Evolutionary conservation across 495 filamentous ascomycete genomes (phyloP).

Genomic region (Pyrenopolyporus hunteri): DNA sequence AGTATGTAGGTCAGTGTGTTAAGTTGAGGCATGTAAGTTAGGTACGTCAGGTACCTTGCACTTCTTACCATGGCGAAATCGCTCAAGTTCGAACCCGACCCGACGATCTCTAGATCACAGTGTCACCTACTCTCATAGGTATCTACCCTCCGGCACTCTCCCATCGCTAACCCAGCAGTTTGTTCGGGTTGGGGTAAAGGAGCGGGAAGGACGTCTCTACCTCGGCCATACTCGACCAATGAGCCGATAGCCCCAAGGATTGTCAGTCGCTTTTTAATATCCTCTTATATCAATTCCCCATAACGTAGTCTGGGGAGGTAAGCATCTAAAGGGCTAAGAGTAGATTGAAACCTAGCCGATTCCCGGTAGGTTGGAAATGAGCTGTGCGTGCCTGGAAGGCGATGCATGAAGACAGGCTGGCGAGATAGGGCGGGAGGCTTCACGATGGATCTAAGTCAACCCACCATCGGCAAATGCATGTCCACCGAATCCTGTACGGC

Average conservation of each 20-base stretch:
- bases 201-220: constrained; percentile 36
- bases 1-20: too few relatives aligned
- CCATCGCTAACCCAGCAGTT: constrained; percentile 28
- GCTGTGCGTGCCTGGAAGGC: background rate
- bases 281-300: constrained; percentile 1
- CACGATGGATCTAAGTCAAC: constrained; percentile 39
- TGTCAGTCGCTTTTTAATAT: constrained; percentile 5
- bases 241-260: constrained; percentile 1
- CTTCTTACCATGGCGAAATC: constrained; percentile 12
- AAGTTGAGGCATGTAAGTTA: too few relatives aligned
- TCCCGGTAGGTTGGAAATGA: constrained; percentile 32
- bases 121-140: constrained; percentile 36
- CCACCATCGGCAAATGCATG: constrained; percentile 40
- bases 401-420: constrained; percentile 22
- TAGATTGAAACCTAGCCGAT: constrained; percentile 11
- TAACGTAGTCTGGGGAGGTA: constrained; percentile 8
- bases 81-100: constrained; percentile 6
- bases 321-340: background rate
- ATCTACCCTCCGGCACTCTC: constrained; percentile 1
- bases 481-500: constrained; percentile 26
- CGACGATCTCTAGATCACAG: constrained; percentile 34
- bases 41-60: background rate
- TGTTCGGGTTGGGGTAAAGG: constrained; percentile 32
- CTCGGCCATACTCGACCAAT: constrained; percentile 33
- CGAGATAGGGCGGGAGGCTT: constrained; percentile 31